Evolutionary conservation across 768 basidiomycete genomes (phyloP), one percentile per base, ranked within the genome.

Genomic region (Termitomyces sp.): DNA sequence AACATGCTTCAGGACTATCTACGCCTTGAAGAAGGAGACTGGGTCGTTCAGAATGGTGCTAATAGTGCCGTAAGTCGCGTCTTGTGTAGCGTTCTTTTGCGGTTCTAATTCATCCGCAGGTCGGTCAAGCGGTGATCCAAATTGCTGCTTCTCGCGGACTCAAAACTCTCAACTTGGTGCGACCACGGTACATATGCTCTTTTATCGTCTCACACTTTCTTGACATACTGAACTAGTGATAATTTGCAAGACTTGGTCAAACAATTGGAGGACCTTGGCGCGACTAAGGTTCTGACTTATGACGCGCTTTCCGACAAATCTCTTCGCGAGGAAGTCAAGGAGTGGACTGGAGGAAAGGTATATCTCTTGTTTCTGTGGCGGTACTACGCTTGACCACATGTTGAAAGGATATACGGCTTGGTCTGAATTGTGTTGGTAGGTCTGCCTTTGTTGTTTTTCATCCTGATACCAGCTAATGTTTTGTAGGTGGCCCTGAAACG

Each of bases 121-220:
- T 89, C 14, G 92, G 92, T 12, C 88, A 93, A 74, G 84, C 85
- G 0, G 88, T 93, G 22, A 90, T 93, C 47, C 91, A 93, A 61
- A 85, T 95, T 38, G 90, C 90, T n/a, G 83, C 80, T 30, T 74
- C 79, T 15, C 77, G 74, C 47, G 86, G 87, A 6, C 55, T 90
- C 41, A 85, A 84, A 40, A 93, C 90, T 1, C 80, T 94, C 62
- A 94, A 94, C 64, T 78, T 94, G 58, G 81, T 95, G 24, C 82
- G 93, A 17, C 74, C 82, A 57, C 75, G 90, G 88, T 86, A 51
- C 30, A 11, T 28, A 28, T 34, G 22, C 17, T 10, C 14, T 76
- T 58, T 21, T 4, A 14, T 38, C 37, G 19, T 50, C 42, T 24
- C 2, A 15, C 19, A 28, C 34, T 4, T 48, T 42, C 38, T 51